Evolutionary conservation across 257 asterid genomes (phyloP).

Genomic region (Prunella vulgaris): DNA sequence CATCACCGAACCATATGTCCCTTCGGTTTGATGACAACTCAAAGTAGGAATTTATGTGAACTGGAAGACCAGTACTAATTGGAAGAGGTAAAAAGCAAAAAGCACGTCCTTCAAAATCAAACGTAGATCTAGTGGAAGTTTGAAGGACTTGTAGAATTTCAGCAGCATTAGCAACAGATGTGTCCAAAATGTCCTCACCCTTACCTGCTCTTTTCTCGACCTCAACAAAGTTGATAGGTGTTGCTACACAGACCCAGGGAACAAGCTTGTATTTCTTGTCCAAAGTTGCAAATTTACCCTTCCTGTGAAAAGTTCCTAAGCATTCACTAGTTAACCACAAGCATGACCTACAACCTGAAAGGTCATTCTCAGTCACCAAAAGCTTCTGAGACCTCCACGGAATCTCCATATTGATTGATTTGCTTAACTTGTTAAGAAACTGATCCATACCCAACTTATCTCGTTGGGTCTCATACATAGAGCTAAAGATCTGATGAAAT

Average conservation of each 20-base stretch:
- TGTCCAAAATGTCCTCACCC: constrained; percentile 31
- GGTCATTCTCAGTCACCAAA: constrained; percentile 65
- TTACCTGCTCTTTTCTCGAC: constrained; percentile 30
- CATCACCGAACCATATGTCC: constrained; percentile 97
- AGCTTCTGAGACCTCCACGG: constrained; percentile 93
- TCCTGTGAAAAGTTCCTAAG: constrained; percentile 48
- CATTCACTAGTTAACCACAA: constrained; percentile 87
- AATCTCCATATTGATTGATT: constrained; percentile 42
- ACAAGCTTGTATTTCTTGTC: constrained; percentile 59
- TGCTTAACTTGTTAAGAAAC: constrained; percentile 63
- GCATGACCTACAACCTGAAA: constrained; percentile 53
- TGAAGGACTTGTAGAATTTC: constrained; percentile 41
- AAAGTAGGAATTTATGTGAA: constrained; percentile 88
- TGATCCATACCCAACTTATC: constrained; percentile 57
- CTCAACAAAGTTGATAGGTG: constrained; percentile 52
- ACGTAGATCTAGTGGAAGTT: constrained; percentile 32
- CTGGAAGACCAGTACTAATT: constrained; percentile 80
- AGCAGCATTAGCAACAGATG: constrained; percentile 34
- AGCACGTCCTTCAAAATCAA: constrained; percentile 81
- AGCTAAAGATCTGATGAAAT: constrained; percentile 60
- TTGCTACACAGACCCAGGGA: constrained; percentile 94
- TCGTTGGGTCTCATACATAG: constrained; percentile 53
- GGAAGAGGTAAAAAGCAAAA: constrained; percentile 96
- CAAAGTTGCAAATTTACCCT: constrained; percentile 38
- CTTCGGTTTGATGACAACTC: constrained; percentile 95